Conservation (phyloP, 2,329 filamentous ascomycete genomes). For the Apiospora saccharicola region DNA sequence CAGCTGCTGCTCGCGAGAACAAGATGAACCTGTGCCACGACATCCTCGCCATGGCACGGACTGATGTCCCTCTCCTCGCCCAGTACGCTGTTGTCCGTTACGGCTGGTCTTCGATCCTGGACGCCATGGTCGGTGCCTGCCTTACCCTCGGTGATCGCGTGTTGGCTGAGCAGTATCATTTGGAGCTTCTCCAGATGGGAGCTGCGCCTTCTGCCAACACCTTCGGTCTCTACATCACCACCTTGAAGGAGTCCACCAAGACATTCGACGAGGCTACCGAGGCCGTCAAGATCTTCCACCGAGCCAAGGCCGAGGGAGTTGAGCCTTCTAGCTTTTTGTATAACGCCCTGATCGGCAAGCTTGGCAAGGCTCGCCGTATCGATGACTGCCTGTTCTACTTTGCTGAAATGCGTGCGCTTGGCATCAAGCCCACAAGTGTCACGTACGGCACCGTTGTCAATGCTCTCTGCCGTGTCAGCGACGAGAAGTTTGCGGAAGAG, state of each 20-base stretch:
- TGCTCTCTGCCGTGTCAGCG: slow-evolving; percentile 93
- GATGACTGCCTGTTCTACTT: slow-evolving; percentile 99
- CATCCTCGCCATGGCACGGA: slow-evolving; percentile 86
- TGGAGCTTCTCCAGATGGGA: slow-evolving; percentile 90
- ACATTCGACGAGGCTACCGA: slow-evolving; percentile 98
- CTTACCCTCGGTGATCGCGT: slow-evolving; percentile 82
- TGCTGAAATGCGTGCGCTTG: slow-evolving; percentile 91
- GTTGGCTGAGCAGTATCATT: slow-evolving; percentile 85
- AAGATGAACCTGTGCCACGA: slow-evolving; percentile 85
- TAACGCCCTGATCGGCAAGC: slow-evolving; percentile 97
- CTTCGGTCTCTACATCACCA: slow-evolving; percentile 99
- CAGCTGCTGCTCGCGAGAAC: slow-evolving; percentile 83
- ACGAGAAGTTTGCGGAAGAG: slow-evolving; percentile 97
- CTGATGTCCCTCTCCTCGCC: slow-evolving; percentile 83
- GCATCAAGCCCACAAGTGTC: slow-evolving; percentile 94
- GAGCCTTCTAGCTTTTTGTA: slow-evolving; percentile 97
- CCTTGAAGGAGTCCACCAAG: slow-evolving; percentile 94
- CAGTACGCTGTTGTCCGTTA: slow-evolving; percentile 90
- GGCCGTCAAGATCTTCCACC: slow-evolving; percentile 96
- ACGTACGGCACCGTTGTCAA: slow-evolving; percentile 99
- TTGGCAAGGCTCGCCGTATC: slow-evolving; percentile 96
- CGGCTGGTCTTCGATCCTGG: slow-evolving; percentile 95
- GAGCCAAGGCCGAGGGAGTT: slow-evolving; percentile 90
- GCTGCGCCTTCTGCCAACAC: slow-evolving; percentile 95
- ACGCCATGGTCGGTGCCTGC: slow-evolving; percentile 95